phyloP scores from a whole-genome alignment of 495 filamentous ascomycete species.

The Copromyces sp. region DNA sequence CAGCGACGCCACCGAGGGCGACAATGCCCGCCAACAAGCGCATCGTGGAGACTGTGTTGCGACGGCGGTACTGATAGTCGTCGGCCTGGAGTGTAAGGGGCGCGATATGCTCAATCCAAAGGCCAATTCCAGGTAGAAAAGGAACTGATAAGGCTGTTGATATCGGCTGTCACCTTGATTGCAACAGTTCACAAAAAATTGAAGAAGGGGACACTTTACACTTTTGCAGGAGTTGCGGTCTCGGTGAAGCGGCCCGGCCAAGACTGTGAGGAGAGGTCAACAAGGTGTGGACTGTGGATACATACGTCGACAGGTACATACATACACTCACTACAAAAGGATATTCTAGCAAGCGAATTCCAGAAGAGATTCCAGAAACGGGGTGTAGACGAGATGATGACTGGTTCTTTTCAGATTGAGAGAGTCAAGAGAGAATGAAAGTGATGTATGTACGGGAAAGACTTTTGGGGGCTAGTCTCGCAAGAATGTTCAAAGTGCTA shows the following conservation, averaged over 20 bases:
- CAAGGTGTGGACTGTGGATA: background rate
- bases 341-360: background rate
- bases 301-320: background rate
- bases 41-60: constrained; percentile 19
- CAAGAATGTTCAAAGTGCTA: background rate
- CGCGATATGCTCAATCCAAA: background rate
- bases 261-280: background rate
- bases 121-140: background rate
- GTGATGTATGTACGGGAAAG: background rate
- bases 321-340: too few relatives aligned
- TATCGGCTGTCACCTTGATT: background rate
- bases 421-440: background rate
- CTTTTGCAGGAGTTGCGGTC: background rate
- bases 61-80: background rate
- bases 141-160: background rate
- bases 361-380: background rate
- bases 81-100: background rate
- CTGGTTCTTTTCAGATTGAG: background rate
- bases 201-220: background rate
- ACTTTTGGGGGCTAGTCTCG: background rate
- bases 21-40: constrained; percentile 31
- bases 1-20: constrained; percentile 42
- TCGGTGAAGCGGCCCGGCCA: background rate
- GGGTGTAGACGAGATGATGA: background rate
- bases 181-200: background rate